These are phyloP conservation scores for Fusarium metavorans DNA, from an alignment of 2,329 filamentous ascomycete genomes.

Conservation along the genomic window DNA sequence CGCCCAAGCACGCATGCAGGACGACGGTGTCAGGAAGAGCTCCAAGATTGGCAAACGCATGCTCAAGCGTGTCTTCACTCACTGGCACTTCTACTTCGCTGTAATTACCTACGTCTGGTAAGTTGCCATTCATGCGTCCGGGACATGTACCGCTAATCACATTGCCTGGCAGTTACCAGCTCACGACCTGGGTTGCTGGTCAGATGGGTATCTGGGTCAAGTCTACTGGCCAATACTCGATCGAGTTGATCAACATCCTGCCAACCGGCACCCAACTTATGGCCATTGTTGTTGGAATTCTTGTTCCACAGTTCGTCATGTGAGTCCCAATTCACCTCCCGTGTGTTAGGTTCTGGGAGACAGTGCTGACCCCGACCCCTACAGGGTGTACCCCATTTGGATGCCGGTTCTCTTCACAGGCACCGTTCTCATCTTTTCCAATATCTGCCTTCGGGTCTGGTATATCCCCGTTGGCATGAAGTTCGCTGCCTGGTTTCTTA, in stretches of 20 bases:
- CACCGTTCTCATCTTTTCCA: neutral
- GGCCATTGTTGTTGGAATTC: neutral
- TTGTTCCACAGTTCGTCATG: neutral
- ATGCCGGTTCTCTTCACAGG: neutral
- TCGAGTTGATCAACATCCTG: neutral
- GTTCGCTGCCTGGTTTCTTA: neutral
- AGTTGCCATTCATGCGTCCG: neutral
- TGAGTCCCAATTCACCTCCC: neutral
- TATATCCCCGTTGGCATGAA: neutral
- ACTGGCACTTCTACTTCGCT: constrained; percentile 46
- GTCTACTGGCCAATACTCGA: neutral
- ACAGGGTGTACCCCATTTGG: neutral
- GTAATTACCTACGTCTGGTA: constrained; percentile 40
- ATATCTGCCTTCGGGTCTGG: neutral
- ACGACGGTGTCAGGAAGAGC: constrained; percentile 37
- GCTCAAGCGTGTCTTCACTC: constrained; percentile 41
- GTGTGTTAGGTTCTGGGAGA: neutral
- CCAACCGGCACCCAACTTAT: neutral
- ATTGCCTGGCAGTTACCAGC: neutral
- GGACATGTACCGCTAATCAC: neutral
- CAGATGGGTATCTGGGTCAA: neutral
- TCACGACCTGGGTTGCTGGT: neutral
- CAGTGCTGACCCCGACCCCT: neutral
- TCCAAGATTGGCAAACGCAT: constrained; percentile 42
- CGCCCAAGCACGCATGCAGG: constrained; percentile 40